Conservation (phyloP, 345 rosid species). For the Pelargonium nanum region DNA sequence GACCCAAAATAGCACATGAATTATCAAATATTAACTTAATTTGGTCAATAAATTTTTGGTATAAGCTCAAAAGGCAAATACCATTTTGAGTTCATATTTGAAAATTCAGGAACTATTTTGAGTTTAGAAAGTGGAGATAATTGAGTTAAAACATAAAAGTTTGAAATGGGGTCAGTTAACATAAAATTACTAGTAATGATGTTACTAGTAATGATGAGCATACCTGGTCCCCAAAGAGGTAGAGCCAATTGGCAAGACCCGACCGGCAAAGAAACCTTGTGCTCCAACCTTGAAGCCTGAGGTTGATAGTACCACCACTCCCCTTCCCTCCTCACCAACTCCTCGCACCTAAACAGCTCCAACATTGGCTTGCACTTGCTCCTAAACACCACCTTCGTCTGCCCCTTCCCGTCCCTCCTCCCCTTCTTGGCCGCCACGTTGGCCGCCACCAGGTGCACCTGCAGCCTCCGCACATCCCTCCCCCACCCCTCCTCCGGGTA, state of each 20-base stretch:
- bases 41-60: too few relatives aligned
- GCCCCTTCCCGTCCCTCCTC: conserved; percentile 36
- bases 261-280: conserved; percentile 59
- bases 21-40: too few relatives aligned
- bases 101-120: too few relatives aligned
- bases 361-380: conserved; percentile 86
- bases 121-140: too few relatives aligned
- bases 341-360: conserved; percentile 77
- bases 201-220: not conserved
- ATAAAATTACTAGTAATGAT: too few relatives aligned
- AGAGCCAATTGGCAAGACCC: conserved; percentile 75
- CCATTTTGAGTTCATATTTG: too few relatives aligned
- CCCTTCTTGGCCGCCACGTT: conserved; percentile 35
- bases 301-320: conserved; percentile 85
- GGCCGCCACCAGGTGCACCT: conserved; percentile 64
- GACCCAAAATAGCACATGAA: too few relatives aligned
- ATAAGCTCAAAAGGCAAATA: too few relatives aligned
- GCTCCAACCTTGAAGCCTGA: conserved; percentile 46
- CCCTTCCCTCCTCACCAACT: conserved; percentile 55
- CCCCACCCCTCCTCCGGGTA: conserved; percentile 75
- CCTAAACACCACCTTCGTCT: conserved; percentile 59
- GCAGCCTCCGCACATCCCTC: conserved; percentile 75
- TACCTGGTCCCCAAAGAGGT: conserved; percentile 92
- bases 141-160: not conserved
- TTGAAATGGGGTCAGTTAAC: too few relatives aligned